phyloP scores from a whole-genome alignment of 1,284 basidiomycete species.

The Schizophyllum commune region DNA sequence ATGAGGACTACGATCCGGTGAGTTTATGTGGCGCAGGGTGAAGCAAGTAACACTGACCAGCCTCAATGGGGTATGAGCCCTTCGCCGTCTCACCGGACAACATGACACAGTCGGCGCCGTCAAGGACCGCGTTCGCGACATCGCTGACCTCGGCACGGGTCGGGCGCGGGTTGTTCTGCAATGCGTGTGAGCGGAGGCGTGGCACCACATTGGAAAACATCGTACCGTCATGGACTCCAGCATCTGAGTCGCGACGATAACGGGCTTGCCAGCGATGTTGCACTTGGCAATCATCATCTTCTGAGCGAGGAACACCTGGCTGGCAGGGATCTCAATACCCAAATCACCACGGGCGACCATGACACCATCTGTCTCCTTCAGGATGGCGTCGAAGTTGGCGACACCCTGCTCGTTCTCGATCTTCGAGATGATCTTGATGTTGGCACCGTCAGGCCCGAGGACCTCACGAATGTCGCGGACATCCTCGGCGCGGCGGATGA shows the following conservation, averaged over 20 bases:
- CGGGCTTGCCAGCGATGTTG: conserved; percentile 94
- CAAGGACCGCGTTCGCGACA: conserved; percentile 95
- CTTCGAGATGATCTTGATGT: conserved; percentile 97
- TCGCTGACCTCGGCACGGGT: conserved; percentile 97
- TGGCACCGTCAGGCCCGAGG: conserved; percentile 86
- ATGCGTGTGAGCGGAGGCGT: conserved; percentile 1
- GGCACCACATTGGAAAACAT: background rate
- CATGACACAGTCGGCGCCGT: conserved; percentile 98
- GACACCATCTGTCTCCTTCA: conserved; percentile 90
- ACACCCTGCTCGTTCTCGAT: conserved; percentile 99
- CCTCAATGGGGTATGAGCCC: conserved; percentile 89
- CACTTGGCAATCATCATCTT: conserved; percentile 99
- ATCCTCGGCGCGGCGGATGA: conserved; percentile 90
- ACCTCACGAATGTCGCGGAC: conserved; percentile 87
- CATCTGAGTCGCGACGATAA: conserved; percentile 99
- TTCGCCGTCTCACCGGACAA: conserved; percentile 97
- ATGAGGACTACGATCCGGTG: conserved; percentile 61
- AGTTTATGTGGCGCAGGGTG: conserved; percentile 12
- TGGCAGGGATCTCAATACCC: conserved; percentile 96
- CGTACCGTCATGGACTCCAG: conserved; percentile 95
- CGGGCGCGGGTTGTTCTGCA: conserved; percentile 88
- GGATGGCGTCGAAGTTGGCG: conserved; percentile 95
- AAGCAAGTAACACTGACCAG: conserved; percentile 49
- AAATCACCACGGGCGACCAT: conserved; percentile 99
- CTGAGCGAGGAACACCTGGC: conserved; percentile 95